These are phyloP conservation scores for Pseudodiploospora longispora DNA, from an alignment of 2,329 filamentous ascomycete species.

Conservation along the genomic window DNA sequence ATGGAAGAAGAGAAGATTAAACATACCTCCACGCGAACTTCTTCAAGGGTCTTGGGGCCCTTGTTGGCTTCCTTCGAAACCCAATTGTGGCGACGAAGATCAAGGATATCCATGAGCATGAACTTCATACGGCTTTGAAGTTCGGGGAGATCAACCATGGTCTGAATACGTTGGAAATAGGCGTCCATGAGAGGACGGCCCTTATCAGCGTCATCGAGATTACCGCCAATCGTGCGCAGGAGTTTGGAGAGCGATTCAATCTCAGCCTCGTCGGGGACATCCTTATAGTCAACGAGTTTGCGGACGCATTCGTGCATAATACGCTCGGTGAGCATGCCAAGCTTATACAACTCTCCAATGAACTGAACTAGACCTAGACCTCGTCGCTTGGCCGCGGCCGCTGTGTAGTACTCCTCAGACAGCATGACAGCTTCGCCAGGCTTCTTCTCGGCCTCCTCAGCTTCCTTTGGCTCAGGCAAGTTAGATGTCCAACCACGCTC, in stretches of 20 bases:
- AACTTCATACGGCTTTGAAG: slow-evolving; percentile 85
- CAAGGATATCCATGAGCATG: slow-evolving; percentile 92
- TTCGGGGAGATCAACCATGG: slow-evolving; percentile 70
- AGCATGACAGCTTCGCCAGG: slow-evolving; percentile 70
- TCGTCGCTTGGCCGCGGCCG: slow-evolving; percentile 88
- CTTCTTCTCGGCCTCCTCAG: slow-evolving; percentile 43
- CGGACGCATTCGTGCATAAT: slow-evolving; percentile 99
- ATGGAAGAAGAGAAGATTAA: background rate
- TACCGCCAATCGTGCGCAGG: slow-evolving; percentile 81
- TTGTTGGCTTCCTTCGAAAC: slow-evolving; percentile 82
- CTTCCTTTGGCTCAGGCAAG: slow-evolving; percentile 65
- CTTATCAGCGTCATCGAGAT: slow-evolving; percentile 77
- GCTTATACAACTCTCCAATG: slow-evolving; percentile 98
- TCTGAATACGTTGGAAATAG: slow-evolving; percentile 85
- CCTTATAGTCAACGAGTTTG: slow-evolving; percentile 93
- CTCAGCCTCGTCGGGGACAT: slow-evolving; percentile 87
- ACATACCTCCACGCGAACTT: slow-evolving; percentile 74
- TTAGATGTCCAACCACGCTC: slow-evolving; percentile 95
- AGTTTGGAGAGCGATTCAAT: slow-evolving; percentile 93
- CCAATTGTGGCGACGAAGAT: slow-evolving; percentile 74
- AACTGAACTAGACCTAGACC: slow-evolving; percentile 98
- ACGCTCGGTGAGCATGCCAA: slow-evolving; percentile 94
- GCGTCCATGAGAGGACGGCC: slow-evolving; percentile 80
- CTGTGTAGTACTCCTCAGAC: slow-evolving; percentile 93
- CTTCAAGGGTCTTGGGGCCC: slow-evolving; percentile 91